A percentile compares a stretch with the other conserved stretches of the same genome.
phyloP scores from a whole-genome alignment of 2,329 filamentous ascomycete genomes.

The Niveomyces coronatus region DNA sequence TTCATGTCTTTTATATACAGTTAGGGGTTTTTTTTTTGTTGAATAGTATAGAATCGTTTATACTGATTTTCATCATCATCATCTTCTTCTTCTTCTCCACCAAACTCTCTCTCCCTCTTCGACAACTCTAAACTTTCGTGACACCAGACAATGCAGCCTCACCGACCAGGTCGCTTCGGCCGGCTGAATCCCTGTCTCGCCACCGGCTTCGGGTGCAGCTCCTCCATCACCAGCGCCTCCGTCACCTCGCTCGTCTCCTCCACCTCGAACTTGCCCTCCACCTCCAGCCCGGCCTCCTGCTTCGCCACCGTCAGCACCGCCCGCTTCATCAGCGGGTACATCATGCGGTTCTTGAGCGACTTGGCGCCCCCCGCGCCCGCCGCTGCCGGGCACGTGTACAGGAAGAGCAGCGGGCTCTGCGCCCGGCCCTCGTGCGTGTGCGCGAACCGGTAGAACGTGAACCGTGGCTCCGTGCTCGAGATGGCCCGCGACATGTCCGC shows the following conservation, averaged over 20 bases:
- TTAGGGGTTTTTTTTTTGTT: too few species aligned
- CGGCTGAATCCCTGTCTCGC: conserved; percentile 61
- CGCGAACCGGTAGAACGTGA: conserved; percentile 64
- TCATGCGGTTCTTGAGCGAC: conserved; percentile 72
- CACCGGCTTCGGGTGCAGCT: conserved; percentile 58
- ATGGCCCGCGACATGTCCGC: conserved; percentile 49
- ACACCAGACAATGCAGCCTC: too few species aligned
- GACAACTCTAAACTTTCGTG: too few species aligned
- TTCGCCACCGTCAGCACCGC: conserved; percentile 58
- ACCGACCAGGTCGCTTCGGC: conserved; percentile 69
- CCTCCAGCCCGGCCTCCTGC: conserved; percentile 50
- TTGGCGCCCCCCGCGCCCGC: conserved; percentile 49
- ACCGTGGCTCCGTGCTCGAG: conserved; percentile 59
- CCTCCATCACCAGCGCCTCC: conserved; percentile 51
- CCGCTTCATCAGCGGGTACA: conserved; percentile 65
- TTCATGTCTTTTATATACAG: background rate
- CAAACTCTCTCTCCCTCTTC: too few species aligned
- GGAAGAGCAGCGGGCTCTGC: conserved; percentile 58
- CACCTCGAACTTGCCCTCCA: conserved; percentile 62
- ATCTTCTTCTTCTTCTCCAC: too few species aligned
- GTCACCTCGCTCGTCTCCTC: conserved; percentile 61
- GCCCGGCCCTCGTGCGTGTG: conserved; percentile 44
- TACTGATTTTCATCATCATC: too few species aligned
- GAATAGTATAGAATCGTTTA: background rate
- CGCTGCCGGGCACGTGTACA: conserved; percentile 69